Conservation (phyloP, 495 filamentous ascomycete species). For the Aspergillus cavernicola region DNA sequence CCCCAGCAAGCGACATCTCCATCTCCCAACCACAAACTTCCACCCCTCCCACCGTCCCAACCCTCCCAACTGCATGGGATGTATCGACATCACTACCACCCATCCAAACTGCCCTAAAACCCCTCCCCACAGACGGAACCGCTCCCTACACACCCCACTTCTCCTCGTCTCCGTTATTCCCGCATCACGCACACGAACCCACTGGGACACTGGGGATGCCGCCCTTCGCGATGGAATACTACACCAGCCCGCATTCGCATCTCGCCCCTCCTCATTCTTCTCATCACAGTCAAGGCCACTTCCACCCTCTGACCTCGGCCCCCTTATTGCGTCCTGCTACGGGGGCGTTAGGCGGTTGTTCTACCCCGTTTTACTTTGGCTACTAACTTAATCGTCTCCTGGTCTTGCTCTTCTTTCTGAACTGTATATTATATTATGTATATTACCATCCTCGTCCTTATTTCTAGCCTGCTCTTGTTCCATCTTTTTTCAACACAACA, state of each 20-base stretch:
- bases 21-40: constrained; percentile 8
- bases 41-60: constrained; percentile 4
- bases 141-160: constrained; percentile 17
- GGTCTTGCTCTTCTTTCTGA: not conserved
- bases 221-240: constrained; percentile 22
- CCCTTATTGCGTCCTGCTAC: constrained; percentile 14
- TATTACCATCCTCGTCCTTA: not conserved
- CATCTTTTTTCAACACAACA: too few species aligned
- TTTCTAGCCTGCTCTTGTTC: too few species aligned
- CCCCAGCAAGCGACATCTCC: constrained; percentile 7
- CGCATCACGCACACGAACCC: constrained; percentile 14
- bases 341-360: constrained; percentile 19
- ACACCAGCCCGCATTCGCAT: constrained; percentile 14
- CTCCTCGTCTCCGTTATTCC: constrained; percentile 14
- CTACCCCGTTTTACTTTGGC: constrained; percentile 33
- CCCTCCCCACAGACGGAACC: constrained; percentile 10
- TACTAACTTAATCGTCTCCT: constrained; percentile 14
- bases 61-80: constrained; percentile 6
- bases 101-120: constrained; percentile 10
- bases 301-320: constrained; percentile 4
- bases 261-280: not conserved
- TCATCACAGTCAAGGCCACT: not conserved
- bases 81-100: constrained; percentile 9
- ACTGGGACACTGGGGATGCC: constrained; percentile 16
- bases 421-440: not conserved